Percentiles rank a stretch among this genome's conserved stretches.
Evolutionary conservation across 2,329 filamentous ascomycete genomes (phyloP).

Genomic region (Calonectria pteridis): DNA sequence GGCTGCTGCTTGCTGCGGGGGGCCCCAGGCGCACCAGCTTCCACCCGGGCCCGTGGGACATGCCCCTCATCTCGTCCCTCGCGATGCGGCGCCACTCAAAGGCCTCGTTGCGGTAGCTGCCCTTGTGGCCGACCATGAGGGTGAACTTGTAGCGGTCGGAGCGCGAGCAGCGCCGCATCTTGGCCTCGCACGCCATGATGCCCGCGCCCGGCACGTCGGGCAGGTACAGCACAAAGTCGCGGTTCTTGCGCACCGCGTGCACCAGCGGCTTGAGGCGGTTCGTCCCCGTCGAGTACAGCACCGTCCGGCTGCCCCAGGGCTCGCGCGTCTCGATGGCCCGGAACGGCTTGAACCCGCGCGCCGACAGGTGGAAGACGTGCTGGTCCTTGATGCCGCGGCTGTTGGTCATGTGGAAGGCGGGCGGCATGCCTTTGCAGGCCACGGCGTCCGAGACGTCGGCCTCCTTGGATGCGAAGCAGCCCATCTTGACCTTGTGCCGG

Average conservation of each 20-base stretch:
- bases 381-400: not conserved
- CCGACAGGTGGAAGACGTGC: not conserved
- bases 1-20: not conserved
- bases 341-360: not conserved
- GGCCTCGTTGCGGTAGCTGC: slow-evolving; percentile 12
- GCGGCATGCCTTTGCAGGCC: slow-evolving; percentile 9
- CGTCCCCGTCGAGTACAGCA: not conserved
- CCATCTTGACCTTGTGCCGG: not conserved
- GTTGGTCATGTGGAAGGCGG: not conserved
- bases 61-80: not conserved
- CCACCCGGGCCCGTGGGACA: slow-evolving; percentile 1
- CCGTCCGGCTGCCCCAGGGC: slow-evolving; percentile 2
- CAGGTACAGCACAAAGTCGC: slow-evolving; percentile 8
- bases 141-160: slow-evolving; percentile 11
- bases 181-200: slow-evolving; percentile 10
- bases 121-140: slow-evolving; percentile 5
- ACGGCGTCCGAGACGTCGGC: not conserved
- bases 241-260: slow-evolving; percentile 3
- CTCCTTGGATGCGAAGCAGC: slow-evolving; percentile 1
- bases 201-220: not conserved
- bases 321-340: not conserved
- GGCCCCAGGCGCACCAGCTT: slow-evolving; percentile 12
- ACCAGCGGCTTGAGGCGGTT: slow-evolving; percentile 1
- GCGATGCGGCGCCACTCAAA: slow-evolving; percentile 13
- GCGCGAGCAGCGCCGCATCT: not conserved